A percentile compares a stretch with the other conserved stretches of the same genome.
Conservation (phyloP, 2,329 filamentous ascomycete species). For the Diaporthe vaccinii region DNA sequence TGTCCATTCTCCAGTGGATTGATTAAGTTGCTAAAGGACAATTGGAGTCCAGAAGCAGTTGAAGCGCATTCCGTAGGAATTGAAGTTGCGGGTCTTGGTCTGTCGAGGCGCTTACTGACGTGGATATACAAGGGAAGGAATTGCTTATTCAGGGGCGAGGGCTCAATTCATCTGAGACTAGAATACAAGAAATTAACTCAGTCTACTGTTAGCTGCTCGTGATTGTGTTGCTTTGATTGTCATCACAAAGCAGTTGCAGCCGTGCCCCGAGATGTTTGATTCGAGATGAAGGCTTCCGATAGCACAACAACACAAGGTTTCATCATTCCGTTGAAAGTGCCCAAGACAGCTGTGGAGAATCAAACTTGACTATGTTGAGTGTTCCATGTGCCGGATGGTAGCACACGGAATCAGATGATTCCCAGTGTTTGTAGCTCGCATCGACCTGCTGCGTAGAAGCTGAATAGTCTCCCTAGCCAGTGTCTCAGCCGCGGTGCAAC, state of each 20-base stretch:
- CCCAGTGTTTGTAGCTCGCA: not conserved
- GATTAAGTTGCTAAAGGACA: not conserved
- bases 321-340: not conserved
- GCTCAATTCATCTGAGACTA: not conserved
- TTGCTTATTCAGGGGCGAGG: no score
- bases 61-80: no score
- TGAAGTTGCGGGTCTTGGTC: not conserved
- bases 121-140: no score
- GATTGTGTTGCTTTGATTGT: not conserved
- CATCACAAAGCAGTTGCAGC: not conserved
- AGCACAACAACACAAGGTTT: no score
- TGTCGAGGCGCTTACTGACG: not conserved
- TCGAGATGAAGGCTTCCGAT: not conserved
- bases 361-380: not conserved
- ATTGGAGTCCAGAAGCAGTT: not conserved
- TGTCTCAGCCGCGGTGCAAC: not conserved
- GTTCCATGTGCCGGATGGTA: not conserved
- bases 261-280: not conserved
- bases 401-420: not conserved
- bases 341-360: not conserved
- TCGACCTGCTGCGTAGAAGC: not conserved
- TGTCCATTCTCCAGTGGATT: no score
- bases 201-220: not conserved
- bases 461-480: not conserved
- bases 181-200: not conserved